Evolutionary conservation across 2,329 filamentous ascomycete species (phyloP), one percentile per base, ranked within the genome.

Genomic region (Diaporthe eres): DNA sequence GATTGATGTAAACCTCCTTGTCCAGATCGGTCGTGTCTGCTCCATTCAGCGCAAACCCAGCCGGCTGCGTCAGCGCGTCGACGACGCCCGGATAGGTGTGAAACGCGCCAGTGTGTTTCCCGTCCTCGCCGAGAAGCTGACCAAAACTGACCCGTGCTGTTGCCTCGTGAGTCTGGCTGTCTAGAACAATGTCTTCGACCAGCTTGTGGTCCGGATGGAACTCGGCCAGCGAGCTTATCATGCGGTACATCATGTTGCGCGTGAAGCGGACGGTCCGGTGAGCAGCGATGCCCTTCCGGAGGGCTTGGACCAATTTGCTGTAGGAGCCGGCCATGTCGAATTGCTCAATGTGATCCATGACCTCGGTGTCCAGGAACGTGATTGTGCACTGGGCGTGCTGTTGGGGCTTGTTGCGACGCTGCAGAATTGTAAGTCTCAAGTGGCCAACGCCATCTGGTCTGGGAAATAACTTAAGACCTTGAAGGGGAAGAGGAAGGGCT

Each of bases 161-260:
- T 25, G 86, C 85, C 80, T 87, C 86, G 76, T 83, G 83, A 12
- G 83, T 82, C 67, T 81, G 79, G 78, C 86, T 88, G 79, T 88
- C 84, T 8, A 92, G 83, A 44, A 91, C 86, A 8, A 92, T 89
- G 68, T 90, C 88, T 47, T 91, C 86, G 83, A 92, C 91, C 37
- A 89, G 90, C 70, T 85, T 85, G 80, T 90, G 92, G 44, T 85
- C 85, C 8, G 80, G 82, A 22, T 86, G 84, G 77, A 92, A 92
- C 79, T 91, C 88, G 3, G 92, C 90, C 0, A 92, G 83, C 49
- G 88, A 86, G 13, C 82, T 79, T 78, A 91, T 90, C 1, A 90
- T 88, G 85, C 95, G 95, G 88, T 97, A 97, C 22, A 93, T 92
- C 85, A 95, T 90, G 47, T 92, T 92, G 31, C 93, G 91, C 68